Conservation (phyloP, 176 grass and related monocot genomes). For the Guadua angustifolia region DNA sequence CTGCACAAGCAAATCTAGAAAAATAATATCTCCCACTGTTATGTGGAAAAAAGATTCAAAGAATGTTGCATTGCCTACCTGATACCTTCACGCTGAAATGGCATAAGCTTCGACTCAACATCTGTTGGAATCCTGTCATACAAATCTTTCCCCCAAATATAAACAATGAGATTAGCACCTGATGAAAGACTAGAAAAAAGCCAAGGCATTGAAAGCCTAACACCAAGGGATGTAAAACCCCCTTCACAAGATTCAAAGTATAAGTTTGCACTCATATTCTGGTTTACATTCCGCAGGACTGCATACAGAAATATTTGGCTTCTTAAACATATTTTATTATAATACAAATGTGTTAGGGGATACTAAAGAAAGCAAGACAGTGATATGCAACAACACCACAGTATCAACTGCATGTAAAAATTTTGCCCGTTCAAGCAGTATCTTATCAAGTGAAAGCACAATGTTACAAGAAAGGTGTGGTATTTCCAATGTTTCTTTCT, state of each 20-base stretch:
- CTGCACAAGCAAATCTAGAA: constrained; percentile 1
- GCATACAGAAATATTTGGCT: constrained; percentile 21
- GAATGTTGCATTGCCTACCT: constrained; percentile 55
- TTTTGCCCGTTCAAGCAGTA: background rate
- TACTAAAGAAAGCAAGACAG: constrained; percentile 27
- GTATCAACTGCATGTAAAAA: background rate
- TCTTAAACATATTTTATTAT: background rate
- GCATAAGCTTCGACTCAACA: constrained; percentile 79
- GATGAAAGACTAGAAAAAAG: background rate
- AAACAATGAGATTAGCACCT: constrained; percentile 53
- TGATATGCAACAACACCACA: background rate
- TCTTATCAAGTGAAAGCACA: background rate
- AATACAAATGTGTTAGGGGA: background rate
- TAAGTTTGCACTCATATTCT: constrained; percentile 3
- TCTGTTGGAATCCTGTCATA: constrained; percentile 77
- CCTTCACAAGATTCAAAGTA: constrained; percentile 2
- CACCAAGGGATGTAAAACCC: background rate
- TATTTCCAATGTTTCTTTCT: constrained; percentile 6
- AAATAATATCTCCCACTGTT: constrained; percentile 8
- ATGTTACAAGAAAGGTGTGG: background rate
- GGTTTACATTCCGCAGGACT: background rate
- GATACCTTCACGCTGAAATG: constrained; percentile 87
- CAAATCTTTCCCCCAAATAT: constrained; percentile 53
- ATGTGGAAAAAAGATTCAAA: background rate
- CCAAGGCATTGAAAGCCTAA: background rate